These are phyloP conservation scores for Ganoderma boninense DNA, from an alignment of 1,284 basidiomycete genomes.

Conservation along the genomic window DNA sequence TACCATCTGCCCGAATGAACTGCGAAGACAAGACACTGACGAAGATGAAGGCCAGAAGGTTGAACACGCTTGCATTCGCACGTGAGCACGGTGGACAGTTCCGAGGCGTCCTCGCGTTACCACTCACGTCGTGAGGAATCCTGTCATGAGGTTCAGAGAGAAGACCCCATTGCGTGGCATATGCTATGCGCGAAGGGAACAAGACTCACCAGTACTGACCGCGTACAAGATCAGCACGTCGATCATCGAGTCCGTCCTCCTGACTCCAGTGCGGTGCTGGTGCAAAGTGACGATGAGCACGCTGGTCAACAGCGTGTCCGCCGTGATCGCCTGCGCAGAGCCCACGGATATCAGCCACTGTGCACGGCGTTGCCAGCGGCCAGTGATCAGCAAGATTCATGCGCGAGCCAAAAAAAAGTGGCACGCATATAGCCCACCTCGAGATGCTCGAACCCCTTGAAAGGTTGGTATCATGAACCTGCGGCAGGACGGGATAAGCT, in stretches of 20 bases:
- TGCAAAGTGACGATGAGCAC: constrained; percentile 16
- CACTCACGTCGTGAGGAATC: not conserved
- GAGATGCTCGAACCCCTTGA: constrained; percentile 12
- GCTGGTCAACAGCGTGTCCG: constrained; percentile 15
- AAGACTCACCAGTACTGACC: constrained; percentile 13
- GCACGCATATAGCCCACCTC: constrained; percentile 1
- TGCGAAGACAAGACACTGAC: not conserved
- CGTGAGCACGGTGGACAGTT: not conserved
- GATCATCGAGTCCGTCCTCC: constrained; percentile 20
- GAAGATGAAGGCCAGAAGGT: constrained; percentile 11
- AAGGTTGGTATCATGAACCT: constrained; percentile 19
- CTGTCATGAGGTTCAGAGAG: not conserved
- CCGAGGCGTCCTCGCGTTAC: not conserved
- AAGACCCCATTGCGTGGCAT: not conserved
- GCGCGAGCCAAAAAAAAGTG: too few relatives aligned
- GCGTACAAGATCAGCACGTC: constrained; percentile 18
- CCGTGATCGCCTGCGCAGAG: constrained; percentile 12
- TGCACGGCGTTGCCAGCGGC: not conserved
- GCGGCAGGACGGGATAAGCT: not conserved
- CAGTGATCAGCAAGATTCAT: not conserved
- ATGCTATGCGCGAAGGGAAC: not conserved
- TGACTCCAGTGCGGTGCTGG: constrained; percentile 15
- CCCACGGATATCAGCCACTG: constrained; percentile 21
- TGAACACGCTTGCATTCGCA: constrained; percentile 9
- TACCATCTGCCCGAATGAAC: not conserved